Conservation (phyloP, 352 stramenopile genomes). For the Globisporangium cylindrosporum region DNA sequence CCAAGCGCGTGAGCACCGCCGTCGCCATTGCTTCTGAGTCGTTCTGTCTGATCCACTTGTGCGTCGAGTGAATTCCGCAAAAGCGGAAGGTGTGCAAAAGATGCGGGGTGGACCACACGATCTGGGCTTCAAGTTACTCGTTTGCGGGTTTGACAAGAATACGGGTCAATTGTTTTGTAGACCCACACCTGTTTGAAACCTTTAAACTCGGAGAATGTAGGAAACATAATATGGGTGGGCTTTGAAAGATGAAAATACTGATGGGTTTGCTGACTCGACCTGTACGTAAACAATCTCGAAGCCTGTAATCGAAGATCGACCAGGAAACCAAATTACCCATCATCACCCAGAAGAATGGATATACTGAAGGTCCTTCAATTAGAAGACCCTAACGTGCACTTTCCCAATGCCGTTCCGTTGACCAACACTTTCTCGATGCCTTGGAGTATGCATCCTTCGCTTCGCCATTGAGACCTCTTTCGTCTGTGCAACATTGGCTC, state of each 20-base stretch:
- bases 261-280: background rate
- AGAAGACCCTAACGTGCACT: background rate
- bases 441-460: background rate
- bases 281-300: constrained; percentile 12
- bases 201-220: background rate
- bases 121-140: background rate
- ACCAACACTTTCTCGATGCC: background rate
- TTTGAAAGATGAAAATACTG: background rate
- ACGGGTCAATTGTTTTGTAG: background rate
- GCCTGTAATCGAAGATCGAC: constrained; percentile 2
- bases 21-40: constrained; percentile 28
- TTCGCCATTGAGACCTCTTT: background rate
- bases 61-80: constrained; percentile 1
- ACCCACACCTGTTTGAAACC: background rate
- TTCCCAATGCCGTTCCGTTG: background rate
- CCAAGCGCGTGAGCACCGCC: constrained; percentile 33
- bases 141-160: background rate
- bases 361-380: background rate
- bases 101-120: constrained; percentile 8
- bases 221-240: background rate
- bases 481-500: too few relatives aligned
- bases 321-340: background rate
- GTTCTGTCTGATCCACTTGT: background rate
- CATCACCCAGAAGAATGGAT: background rate
- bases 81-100: background rate